A percentile compares a stretch with the other conserved stretches of the same genome.
Evolutionary conservation across 768 basidiomycete genomes (phyloP).

Genomic region (Collybiopsis confluens): DNA sequence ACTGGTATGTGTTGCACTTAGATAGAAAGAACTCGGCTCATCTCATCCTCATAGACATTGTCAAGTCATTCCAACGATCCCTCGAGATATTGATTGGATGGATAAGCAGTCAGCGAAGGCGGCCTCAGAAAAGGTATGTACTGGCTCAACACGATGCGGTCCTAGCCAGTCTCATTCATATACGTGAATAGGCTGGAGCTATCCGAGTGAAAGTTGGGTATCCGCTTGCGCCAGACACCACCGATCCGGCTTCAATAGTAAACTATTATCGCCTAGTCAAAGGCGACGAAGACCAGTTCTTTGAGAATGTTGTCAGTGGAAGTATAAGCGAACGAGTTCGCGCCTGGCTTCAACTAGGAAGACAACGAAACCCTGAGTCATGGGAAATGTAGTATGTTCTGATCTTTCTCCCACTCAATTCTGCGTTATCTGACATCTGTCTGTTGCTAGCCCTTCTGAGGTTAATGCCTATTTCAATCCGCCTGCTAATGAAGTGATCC

Average conservation of each 20-base stretch:
- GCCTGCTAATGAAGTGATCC: constrained; percentile 74
- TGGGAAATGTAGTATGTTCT: constrained; percentile 98
- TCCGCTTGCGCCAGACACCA: constrained; percentile 82
- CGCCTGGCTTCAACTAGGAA: constrained; percentile 74
- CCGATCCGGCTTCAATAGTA: constrained; percentile 60
- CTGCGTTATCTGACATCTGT: too few species aligned
- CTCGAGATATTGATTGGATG: constrained; percentile 84
- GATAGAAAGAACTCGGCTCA: background rate
- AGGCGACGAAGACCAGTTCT: constrained; percentile 67
- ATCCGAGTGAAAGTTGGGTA: constrained; percentile 92
- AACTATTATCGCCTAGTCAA: constrained; percentile 72
- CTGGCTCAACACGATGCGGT: background rate
- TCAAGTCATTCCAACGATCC: constrained; percentile 77
- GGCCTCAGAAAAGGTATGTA: constrained; percentile 75
- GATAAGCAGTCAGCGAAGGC: constrained; percentile 75
- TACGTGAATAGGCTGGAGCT: constrained; percentile 55
- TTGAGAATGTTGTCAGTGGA: constrained; percentile 75
- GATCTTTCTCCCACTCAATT: too few species aligned
- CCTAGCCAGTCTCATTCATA: background rate
- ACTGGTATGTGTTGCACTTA: constrained; percentile 41
- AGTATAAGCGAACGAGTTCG: constrained; percentile 57
- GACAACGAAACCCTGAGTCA: constrained; percentile 55
- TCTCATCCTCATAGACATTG: constrained; percentile 53
- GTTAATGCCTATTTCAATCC: constrained; percentile 90
- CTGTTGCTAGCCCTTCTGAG: constrained; percentile 69